Evolutionary conservation across 495 filamentous ascomycete species (phyloP).

Genomic region (Sphaerosporella brunnea): DNA sequence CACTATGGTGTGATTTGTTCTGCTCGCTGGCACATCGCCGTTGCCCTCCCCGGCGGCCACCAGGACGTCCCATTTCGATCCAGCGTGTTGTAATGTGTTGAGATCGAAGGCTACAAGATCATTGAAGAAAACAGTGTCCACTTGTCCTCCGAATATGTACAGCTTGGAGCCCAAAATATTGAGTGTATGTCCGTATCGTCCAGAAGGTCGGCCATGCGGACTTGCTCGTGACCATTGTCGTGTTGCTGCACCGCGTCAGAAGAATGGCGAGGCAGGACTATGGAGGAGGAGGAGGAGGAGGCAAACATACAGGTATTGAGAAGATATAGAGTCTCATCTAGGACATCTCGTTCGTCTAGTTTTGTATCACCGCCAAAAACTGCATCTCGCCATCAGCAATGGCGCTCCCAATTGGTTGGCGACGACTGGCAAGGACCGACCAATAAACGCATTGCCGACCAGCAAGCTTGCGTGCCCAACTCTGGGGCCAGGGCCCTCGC

Average conservation of each 20-base stretch:
- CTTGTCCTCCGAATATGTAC: constrained; percentile 93
- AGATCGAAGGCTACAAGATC: constrained; percentile 94
- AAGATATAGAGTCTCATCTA: constrained; percentile 92
- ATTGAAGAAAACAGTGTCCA: constrained; percentile 95
- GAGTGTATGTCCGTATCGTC: constrained; percentile 88
- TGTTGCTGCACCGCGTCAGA: constrained; percentile 43
- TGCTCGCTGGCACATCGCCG: constrained; percentile 63
- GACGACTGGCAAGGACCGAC: constrained; percentile 11
- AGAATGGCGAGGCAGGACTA: not conserved
- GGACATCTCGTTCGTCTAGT: constrained; percentile 70
- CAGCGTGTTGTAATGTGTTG: constrained; percentile 72
- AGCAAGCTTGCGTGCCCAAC: constrained; percentile 90
- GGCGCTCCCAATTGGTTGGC: not conserved
- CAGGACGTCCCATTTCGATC: constrained; percentile 85
- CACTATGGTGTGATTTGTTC: constrained; percentile 88
- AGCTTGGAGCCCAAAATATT: constrained; percentile 94
- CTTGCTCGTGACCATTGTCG: constrained; percentile 93
- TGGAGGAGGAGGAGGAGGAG: not conserved
- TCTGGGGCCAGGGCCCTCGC: constrained; percentile 85
- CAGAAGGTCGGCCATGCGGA: constrained; percentile 67
- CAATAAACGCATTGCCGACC: constrained; percentile 97
- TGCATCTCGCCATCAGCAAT: constrained; percentile 7
- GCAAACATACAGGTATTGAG: constrained; percentile 70
- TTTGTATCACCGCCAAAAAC: constrained; percentile 97
- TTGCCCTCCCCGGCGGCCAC: constrained; percentile 53